Evolutionary conservation across 768 basidiomycete species (phyloP).

Genomic region (Russula lepida): DNA sequence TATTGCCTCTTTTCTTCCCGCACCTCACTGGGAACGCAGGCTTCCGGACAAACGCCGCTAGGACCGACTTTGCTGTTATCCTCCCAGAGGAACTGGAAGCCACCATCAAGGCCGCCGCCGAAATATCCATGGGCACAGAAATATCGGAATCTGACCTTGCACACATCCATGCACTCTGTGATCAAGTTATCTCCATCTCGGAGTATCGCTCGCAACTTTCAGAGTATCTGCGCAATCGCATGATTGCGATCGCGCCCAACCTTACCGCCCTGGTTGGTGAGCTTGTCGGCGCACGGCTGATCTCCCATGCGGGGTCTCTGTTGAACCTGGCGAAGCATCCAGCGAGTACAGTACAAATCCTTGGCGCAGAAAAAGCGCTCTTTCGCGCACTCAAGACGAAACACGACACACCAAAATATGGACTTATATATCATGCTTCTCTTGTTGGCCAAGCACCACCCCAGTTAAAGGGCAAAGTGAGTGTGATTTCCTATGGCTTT

Average conservation of each 20-base stretch:
- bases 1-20: background rate
- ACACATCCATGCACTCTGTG: conserved; percentile 96
- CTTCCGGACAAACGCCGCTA: conserved; percentile 87
- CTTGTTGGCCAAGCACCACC: conserved; percentile 95
- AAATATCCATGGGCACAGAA: conserved; percentile 99
- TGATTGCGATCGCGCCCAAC: conserved; percentile 97
- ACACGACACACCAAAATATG: conserved; percentile 98
- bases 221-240: conserved; percentile 95
- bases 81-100: conserved; percentile 97
- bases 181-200: conserved; percentile 96
- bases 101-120: conserved; percentile 89
- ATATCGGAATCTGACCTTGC: conserved; percentile 93
- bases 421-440: conserved; percentile 96
- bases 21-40: conserved; percentile 35
- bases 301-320: conserved; percentile 66
- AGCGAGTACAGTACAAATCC: conserved; percentile 67
- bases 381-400: conserved; percentile 73
- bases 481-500: conserved; percentile 20
- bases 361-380: conserved; percentile 70
- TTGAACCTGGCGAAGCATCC: conserved; percentile 67
- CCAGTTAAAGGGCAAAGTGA: conserved; percentile 93
- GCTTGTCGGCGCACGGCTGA: conserved; percentile 65
- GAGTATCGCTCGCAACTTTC: conserved; percentile 93
- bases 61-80: conserved; percentile 79
- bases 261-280: conserved; percentile 79